Conservation (phyloP, 1,284 basidiomycete genomes). For the Trametes versicolor region DNA sequence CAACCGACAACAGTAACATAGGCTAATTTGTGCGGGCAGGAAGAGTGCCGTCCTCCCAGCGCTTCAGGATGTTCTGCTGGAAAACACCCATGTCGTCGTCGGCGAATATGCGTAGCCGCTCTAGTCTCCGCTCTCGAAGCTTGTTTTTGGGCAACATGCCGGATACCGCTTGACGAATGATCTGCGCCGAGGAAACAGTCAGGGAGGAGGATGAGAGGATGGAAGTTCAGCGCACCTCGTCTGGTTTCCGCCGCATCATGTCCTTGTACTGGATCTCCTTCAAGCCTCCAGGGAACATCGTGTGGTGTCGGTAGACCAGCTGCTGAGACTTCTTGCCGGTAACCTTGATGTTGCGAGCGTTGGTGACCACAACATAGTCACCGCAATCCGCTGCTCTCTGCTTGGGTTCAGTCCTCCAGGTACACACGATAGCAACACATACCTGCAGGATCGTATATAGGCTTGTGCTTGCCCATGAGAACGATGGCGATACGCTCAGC, state of each 20-base stretch:
- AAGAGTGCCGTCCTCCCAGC: slow-evolving; percentile 81
- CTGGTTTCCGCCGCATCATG: slow-evolving; percentile 88
- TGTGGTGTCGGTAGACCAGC: slow-evolving; percentile 89
- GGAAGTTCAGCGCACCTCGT: slow-evolving; percentile 74
- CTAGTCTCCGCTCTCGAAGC: slow-evolving; percentile 85
- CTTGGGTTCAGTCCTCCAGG: not conserved
- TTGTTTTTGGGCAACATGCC: slow-evolving; percentile 98
- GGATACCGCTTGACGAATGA: slow-evolving; percentile 94
- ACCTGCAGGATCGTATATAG: slow-evolving; percentile 94
- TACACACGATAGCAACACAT: slow-evolving; percentile 54
- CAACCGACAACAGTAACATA: slow-evolving; percentile 6
- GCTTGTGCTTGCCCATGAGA: slow-evolving; percentile 99
- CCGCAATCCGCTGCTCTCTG: slow-evolving; percentile 84
- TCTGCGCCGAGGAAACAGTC: slow-evolving; percentile 56
- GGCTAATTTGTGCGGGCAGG: slow-evolving; percentile 22
- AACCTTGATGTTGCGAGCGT: slow-evolving; percentile 86
- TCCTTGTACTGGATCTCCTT: slow-evolving; percentile 89
- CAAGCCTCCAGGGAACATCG: slow-evolving; percentile 94
- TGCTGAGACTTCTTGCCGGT: slow-evolving; percentile 93
- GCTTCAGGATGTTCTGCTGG: slow-evolving; percentile 72
- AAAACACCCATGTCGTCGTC: slow-evolving; percentile 77
- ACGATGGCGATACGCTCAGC: slow-evolving; percentile 94
- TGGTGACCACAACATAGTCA: slow-evolving; percentile 97
- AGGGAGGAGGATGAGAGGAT: not conserved
- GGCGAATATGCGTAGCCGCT: slow-evolving; percentile 87